Conservation (phyloP, 371 early-diverging fungal species). For the Coemansia sp. region DNA sequence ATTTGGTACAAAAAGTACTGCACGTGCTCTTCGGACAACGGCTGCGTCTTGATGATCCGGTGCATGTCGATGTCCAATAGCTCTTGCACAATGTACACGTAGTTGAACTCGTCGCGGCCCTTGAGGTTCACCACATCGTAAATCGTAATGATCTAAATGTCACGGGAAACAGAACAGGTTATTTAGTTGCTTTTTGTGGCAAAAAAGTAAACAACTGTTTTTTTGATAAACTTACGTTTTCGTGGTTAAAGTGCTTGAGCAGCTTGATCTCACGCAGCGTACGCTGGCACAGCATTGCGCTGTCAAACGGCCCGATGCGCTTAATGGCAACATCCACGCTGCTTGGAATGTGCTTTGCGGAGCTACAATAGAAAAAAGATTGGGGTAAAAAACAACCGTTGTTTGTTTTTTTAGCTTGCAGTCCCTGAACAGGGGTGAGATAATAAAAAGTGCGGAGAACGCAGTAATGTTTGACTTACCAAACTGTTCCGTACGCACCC, state of each 20-base stretch:
- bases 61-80: constrained; percentile 98
- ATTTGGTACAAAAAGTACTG: constrained; percentile 98
- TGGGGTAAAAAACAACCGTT: background rate
- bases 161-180: background rate
- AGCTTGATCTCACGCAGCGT: constrained; percentile 88
- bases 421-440: background rate
- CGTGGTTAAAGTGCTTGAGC: constrained; percentile 81
- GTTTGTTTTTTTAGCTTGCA: constrained; percentile 5
- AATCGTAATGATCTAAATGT: constrained; percentile 44
- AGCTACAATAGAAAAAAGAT: constrained; percentile 54
- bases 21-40: constrained; percentile 93
- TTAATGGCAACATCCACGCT: constrained; percentile 90
- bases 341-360: constrained; percentile 73
- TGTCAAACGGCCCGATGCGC: constrained; percentile 81
- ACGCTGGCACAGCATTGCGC: constrained; percentile 79
- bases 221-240: constrained; percentile 57
- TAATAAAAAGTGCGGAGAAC: background rate
- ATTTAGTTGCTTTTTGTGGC: background rate
- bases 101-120: constrained; percentile 45
- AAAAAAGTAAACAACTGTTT: background rate
- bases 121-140: constrained; percentile 49
- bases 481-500: constrained; percentile 55
- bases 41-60: constrained; percentile 93
- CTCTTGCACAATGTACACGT: constrained; percentile 76
- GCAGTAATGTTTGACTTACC: constrained; percentile 33